Evolutionary conservation across 2,329 filamentous ascomycete species (phyloP), one percentile per base, ranked within the genome.

Genomic region (Monosporascus sp.): DNA sequence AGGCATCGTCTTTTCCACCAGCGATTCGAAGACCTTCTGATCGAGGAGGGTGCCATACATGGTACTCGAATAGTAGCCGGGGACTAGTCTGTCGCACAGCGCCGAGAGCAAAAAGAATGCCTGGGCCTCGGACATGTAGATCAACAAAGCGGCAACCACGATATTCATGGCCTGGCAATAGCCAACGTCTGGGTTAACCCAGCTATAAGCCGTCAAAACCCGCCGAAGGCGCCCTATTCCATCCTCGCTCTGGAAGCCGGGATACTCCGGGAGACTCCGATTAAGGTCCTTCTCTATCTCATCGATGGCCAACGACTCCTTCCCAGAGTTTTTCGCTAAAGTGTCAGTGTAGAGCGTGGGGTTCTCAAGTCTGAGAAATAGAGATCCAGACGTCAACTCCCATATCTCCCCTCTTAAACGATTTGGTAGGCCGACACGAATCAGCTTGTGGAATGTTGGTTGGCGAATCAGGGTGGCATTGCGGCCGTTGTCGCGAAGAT

Each of bases 131-230:
- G 92, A 97, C 85, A 96, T 96, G 76, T 97, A 97, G 78, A 99
- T 99, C 63, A 99, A 80, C 54, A 99, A 76, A n/a, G 94, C 94
- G 18, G 94, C 94, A 51, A 97, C 93, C 37, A 99, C 94, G 62
- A 99, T 99, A 71, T 99, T 99, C 94, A 99, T 99, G 57, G 94
- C 94, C 73, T 99, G 94, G 70, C 94, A 99, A 72, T 99, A 99
- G 60, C 94, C 94, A 52, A 99, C 92, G 60, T 97, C 91, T 51
- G 89, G 82, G 65, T 99, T 94, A 48, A 87, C 89, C 94, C 94
- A 99, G 73, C 92, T 97, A 75, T 99, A 99, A 5, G 94, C 94
- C 2, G 93, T 97, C 52, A 99, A 78, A 38, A 99, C 94, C 54
- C 93, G 83, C 55, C 94, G 86, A 57, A 99, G 77, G 20, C 94